These are phyloP conservation scores for Pseudozyma pruni DNA, from an alignment of 1,284 basidiomycete species.

Conservation along the genomic window DNA sequence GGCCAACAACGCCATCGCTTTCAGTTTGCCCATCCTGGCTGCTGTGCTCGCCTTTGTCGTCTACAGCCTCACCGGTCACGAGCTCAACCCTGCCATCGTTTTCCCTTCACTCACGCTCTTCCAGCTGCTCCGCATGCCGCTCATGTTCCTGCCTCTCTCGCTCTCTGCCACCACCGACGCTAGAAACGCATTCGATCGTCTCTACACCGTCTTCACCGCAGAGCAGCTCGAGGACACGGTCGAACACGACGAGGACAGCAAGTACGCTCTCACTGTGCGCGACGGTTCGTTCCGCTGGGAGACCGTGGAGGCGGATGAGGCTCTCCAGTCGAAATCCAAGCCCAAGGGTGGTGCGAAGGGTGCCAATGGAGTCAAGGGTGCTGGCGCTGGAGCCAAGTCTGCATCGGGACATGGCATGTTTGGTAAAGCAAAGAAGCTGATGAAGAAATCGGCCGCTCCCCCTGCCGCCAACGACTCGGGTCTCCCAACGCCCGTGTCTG, in stretches of 20 bases:
- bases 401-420: constrained; percentile 19
- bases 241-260: constrained; percentile 73
- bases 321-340: constrained; percentile 24
- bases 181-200: constrained; percentile 58
- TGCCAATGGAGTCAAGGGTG: constrained; percentile 1
- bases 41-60: constrained; percentile 86
- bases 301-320: constrained; percentile 44
- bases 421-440: constrained; percentile 36
- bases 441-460: constrained; percentile 17
- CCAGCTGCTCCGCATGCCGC: constrained; percentile 75
- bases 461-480: constrained; percentile 32
- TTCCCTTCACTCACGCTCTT: constrained; percentile 66
- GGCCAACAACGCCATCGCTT: constrained; percentile 76
- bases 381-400: background rate
- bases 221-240: constrained; percentile 75
- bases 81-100: constrained; percentile 74
- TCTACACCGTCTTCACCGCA: constrained; percentile 73
- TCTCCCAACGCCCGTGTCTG: constrained; percentile 27
- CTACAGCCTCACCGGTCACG: constrained; percentile 78
- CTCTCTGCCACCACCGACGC: constrained; percentile 64
- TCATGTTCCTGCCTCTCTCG: constrained; percentile 74
- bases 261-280: constrained; percentile 42
- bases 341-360: constrained; percentile 18
- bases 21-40: constrained; percentile 81
- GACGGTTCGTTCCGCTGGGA: constrained; percentile 58